Conservation (phyloP, 306 rosid genomes). For the Pyrus betulifolia region DNA sequence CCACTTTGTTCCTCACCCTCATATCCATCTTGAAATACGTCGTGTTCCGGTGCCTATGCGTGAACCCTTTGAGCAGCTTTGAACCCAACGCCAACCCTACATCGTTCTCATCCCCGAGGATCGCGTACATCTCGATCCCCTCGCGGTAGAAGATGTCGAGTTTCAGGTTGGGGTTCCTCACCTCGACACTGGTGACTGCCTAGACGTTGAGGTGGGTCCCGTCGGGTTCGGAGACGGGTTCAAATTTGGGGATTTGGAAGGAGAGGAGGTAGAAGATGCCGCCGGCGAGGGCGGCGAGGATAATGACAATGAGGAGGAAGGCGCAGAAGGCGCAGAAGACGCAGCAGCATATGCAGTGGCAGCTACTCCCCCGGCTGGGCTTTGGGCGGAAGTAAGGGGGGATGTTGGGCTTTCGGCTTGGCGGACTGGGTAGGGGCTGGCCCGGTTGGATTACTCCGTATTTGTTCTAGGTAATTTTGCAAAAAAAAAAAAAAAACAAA, state of each 20-base stretch:
- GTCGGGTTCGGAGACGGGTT: constrained; percentile 29
- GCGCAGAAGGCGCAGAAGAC: constrained; percentile 27
- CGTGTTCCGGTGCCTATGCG: constrained; percentile 24
- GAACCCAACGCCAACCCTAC: constrained; percentile 14
- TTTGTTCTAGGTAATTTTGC: too few species aligned
- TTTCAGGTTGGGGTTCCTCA: constrained; percentile 42
- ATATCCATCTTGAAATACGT: constrained; percentile 39
- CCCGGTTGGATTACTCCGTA: too few species aligned
- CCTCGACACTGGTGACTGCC: constrained; percentile 38
- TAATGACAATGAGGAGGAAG: constrained; percentile 25
- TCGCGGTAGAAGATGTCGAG: constrained; percentile 29
- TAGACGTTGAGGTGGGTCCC: constrained; percentile 38
- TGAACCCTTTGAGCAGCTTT: constrained; percentile 15
- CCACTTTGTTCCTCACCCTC: constrained; percentile 14
- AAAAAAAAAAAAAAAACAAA: too few species aligned
- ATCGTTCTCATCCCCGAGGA: constrained; percentile 19
- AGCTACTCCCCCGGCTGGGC: too few species aligned
- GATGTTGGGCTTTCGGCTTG: too few species aligned
- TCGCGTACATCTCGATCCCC: neutral
- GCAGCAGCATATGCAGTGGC: too few species aligned
- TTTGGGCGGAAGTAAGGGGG: too few species aligned
- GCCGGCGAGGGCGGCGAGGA: constrained; percentile 22
- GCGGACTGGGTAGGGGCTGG: too few species aligned
- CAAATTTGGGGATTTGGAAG: constrained; percentile 35
- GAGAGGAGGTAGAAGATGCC: constrained; percentile 47